Conservation (phyloP, 306 rosid genomes). For the Hippophae rhamnoides region DNA sequence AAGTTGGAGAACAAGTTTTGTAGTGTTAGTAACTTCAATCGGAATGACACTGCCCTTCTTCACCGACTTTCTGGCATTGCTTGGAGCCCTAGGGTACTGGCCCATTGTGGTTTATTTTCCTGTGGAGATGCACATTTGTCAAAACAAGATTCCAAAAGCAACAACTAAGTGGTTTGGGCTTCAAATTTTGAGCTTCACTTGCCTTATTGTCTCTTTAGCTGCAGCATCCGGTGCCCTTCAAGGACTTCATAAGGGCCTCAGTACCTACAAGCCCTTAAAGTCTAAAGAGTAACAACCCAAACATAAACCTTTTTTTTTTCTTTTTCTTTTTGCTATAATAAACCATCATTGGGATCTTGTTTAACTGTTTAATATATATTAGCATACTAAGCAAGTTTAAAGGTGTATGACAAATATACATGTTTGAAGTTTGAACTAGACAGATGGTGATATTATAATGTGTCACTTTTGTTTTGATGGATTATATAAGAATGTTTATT, state of each 20-base stretch:
- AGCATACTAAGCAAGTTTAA: too few relatives aligned
- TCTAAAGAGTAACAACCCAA: constrained; percentile 20
- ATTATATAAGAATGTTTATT: too few relatives aligned
- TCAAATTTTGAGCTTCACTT: constrained; percentile 26
- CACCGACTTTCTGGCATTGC: constrained; percentile 42
- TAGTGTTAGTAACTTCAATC: constrained; percentile 17
- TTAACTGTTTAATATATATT: too few relatives aligned
- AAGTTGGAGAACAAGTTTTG: constrained; percentile 45
- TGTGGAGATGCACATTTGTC: constrained; percentile 45
- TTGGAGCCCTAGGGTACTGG: constrained; percentile 62
- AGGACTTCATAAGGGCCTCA: constrained; percentile 30
- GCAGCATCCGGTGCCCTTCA: constrained; percentile 39
- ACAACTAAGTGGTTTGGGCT: constrained; percentile 36
- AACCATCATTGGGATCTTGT: too few relatives aligned
- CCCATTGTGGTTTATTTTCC: constrained; percentile 51
- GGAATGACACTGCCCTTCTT: constrained; percentile 53
- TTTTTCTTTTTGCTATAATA: too few relatives aligned
- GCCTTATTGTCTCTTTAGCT: constrained; percentile 35
- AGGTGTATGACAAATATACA: too few relatives aligned
- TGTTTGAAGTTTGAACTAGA: too few relatives aligned
- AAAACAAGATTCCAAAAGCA: constrained; percentile 24
- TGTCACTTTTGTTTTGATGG: too few relatives aligned
- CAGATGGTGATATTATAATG: too few relatives aligned
- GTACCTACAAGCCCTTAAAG: constrained; percentile 31
- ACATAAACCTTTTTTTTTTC: too few relatives aligned